Evolutionary conservation across 106 monocot species (phyloP).

Genomic region (Dioscorea alata): DNA sequence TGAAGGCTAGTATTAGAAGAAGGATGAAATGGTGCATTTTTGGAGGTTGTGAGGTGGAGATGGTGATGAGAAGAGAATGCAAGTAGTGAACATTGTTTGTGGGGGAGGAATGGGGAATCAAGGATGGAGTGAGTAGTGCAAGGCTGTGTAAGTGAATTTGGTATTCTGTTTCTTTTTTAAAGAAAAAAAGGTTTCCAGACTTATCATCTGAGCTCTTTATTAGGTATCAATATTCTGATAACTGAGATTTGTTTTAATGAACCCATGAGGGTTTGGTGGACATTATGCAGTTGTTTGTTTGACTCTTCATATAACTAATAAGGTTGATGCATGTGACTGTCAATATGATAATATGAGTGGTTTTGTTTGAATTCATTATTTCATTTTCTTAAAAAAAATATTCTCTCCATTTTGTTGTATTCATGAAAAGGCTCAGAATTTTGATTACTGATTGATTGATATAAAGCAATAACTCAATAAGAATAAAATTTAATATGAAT

Average conservation of each 20-base stretch:
- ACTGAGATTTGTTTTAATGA: background rate
- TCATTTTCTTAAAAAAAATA: too few species aligned
- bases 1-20: constrained; percentile 8
- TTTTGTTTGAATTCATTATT: too few species aligned
- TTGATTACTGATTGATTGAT: too few species aligned
- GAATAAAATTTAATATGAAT: too few species aligned
- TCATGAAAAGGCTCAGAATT: too few species aligned
- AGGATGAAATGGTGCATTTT: constrained; percentile 24
- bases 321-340: too few species aligned
- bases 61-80: background rate
- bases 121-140: background rate
- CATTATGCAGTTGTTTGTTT: background rate
- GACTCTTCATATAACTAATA: background rate
- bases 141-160: background rate
- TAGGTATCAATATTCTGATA: background rate
- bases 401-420: too few species aligned
- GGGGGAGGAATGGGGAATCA: background rate
- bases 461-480: too few species aligned
- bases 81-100: background rate
- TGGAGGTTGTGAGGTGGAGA: background rate
- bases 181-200: background rate
- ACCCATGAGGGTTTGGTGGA: background rate
- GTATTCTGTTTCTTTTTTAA: background rate
- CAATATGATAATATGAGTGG: too few species aligned
- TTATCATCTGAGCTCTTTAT: background rate